Evolutionary conservation across 2,329 filamentous ascomycete species (phyloP).

Genomic region (Arthrobotrys pseudoclavata): DNA sequence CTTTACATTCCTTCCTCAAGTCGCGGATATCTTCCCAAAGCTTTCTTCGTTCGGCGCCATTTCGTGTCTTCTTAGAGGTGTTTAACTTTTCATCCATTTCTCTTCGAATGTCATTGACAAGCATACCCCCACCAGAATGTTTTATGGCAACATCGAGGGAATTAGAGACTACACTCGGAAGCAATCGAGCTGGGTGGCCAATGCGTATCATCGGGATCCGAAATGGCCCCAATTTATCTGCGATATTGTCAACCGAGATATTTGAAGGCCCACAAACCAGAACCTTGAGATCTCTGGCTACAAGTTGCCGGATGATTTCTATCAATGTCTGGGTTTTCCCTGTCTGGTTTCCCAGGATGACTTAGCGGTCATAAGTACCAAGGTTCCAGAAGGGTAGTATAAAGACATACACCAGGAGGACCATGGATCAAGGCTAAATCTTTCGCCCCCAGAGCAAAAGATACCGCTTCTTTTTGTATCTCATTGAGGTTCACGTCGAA

Average conservation of each 20-base stretch:
- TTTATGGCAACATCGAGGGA: constrained; percentile 91
- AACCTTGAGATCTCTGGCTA: constrained; percentile 65
- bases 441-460: constrained; percentile 83
- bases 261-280: constrained; percentile 77
- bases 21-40: constrained; percentile 90
- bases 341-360: constrained; percentile 70
- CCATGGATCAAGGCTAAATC: constrained; percentile 82
- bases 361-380: not conserved
- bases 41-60: constrained; percentile 77
- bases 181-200: constrained; percentile 89
- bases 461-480: constrained; percentile 77
- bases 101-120: constrained; percentile 88
- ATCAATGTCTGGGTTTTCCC: constrained; percentile 98
- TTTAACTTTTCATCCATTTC: constrained; percentile 95
- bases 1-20: constrained; percentile 86
- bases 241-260: constrained; percentile 97
- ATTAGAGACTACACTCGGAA: constrained; percentile 88
- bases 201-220: constrained; percentile 89
- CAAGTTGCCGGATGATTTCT: constrained; percentile 91
- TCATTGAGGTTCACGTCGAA: constrained; percentile 75
- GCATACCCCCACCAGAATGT: constrained; percentile 87
- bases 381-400: constrained; percentile 32
- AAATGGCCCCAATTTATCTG: constrained; percentile 87
- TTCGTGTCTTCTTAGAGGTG: constrained; percentile 87
- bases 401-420: constrained; percentile 77